phyloP scores from a whole-genome alignment of 345 rosid genomes.

The Gossypioides kirkii region DNA sequence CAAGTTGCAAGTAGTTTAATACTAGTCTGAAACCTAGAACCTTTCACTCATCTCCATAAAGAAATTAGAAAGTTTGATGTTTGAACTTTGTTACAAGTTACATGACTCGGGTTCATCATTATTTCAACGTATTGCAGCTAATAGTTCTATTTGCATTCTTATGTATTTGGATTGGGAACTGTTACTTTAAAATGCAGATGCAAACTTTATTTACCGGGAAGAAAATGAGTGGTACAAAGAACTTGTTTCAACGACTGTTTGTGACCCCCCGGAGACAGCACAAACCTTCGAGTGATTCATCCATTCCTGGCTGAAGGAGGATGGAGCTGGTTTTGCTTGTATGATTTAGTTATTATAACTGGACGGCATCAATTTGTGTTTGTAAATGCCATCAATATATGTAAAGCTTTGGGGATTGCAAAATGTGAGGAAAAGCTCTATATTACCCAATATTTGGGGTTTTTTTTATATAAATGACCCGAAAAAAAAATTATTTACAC shows the following conservation, averaged over 20 bases:
- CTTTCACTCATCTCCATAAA: not conserved
- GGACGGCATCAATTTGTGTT: not conserved
- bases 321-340: not conserved
- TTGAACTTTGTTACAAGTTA: not conserved
- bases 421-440: too few species aligned
- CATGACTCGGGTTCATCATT: not conserved
- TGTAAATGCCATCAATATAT: not conserved
- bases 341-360: not conserved
- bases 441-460: too few species aligned
- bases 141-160: not conserved
- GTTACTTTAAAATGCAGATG: constrained; percentile 49
- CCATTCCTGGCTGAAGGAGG: not conserved
- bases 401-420: too few species aligned
- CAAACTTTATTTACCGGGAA: constrained; percentile 71
- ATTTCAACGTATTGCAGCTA: not conserved
- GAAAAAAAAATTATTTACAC: too few species aligned
- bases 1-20: constrained; percentile 21
- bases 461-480: too few species aligned
- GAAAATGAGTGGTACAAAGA: constrained; percentile 76
- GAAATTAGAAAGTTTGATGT: not conserved
- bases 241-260: constrained; percentile 43
- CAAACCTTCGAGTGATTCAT: constrained; percentile 16
- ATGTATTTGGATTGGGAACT: not conserved
- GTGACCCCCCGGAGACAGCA: constrained; percentile 29
- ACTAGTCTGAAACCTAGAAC: not conserved